phyloP scores from a whole-genome alignment of 129 eudicot genomes.

The Flaveria linearis region DNA sequence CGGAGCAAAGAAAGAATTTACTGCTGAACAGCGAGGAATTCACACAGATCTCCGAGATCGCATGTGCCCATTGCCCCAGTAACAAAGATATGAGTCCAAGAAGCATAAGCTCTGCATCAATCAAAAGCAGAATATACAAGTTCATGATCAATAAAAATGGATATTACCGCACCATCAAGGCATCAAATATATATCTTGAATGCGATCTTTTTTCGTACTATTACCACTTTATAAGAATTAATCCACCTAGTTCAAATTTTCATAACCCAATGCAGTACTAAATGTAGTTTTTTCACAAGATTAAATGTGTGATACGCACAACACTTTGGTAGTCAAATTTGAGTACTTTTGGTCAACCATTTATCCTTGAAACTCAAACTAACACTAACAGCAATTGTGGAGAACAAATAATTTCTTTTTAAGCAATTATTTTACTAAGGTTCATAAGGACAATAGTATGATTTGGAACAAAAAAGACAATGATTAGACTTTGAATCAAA shows the following conservation, averaged over 20 bases:
- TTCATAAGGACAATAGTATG: not conserved
- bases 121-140: not conserved
- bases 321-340: not conserved
- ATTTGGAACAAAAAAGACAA: not conserved
- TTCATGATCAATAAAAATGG: not conserved
- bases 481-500: slow-evolving; percentile 1
- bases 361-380: slow-evolving; percentile 6
- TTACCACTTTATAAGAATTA: slow-evolving; percentile 1
- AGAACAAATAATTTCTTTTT: not conserved
- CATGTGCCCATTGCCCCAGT: slow-evolving; percentile 89
- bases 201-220: not conserved
- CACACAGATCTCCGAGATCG: slow-evolving; percentile 91
- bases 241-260: not conserved
- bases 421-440: not conserved
- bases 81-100: slow-evolving; percentile 96
- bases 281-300: not conserved
- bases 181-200: not conserved
- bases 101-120: slow-evolving; percentile 82
- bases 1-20: slow-evolving; percentile 74
- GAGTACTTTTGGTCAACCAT: slow-evolving; percentile 17
- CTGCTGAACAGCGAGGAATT: slow-evolving; percentile 90
- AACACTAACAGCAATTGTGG: slow-evolving; percentile 20
- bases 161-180: not conserved
- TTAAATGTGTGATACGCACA: not conserved
- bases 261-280: not conserved